Base-by-base conservation (phyloP, 2,329 filamentous ascomycete species). In the Fusarium cicatricum region DNA sequence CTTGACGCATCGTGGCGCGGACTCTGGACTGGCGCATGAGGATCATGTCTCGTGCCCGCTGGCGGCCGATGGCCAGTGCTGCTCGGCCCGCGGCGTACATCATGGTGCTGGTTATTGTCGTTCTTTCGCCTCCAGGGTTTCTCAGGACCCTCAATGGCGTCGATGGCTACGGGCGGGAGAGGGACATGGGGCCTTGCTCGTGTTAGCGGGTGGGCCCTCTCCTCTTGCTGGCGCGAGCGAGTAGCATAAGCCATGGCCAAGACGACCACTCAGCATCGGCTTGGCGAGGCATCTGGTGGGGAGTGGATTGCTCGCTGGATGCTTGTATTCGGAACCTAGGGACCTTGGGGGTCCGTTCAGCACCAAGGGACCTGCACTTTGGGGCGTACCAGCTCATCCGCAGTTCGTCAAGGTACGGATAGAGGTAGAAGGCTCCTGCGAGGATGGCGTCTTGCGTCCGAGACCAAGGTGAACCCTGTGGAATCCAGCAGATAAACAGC, bases 131-230 rank as follows among this genome's bases (percentile, higher is more conserved):
- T 64, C 66, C 31, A 61, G 61, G 63, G 61, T 67, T 44, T 64
- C 43, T 51, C 45, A 47, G 42, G 62, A 52, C 49, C 57, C 49
- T 62, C 56, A 62, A 68, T 67, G 65, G 65, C 61, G 65, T 68
- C 65, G 65, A 68, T 68, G 66, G 53, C 65, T 52, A 68, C 62
- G 62, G 66, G 57, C 66, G 66, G 66, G 66, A 69, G 61, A 66
- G 53, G 55, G 63, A 67, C 66, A 69, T 69, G 60, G 64, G 51
- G 50, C 57, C 62, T 69, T 61, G 66, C 55, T 69, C 60, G 61
- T 69, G 60, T 68, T 66, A 68, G 66, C 55, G 49, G 54, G 61
- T 66, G 65, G 66, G 65, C 45, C 7, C 55, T 56, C 31, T 44
- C 55, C 53, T 48, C 46, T 45, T 62, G 49, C 49, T 59, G 60